Base-by-base conservation (phyloP, 257 asterid genomes). In the Hygrophila difformis region DNA sequence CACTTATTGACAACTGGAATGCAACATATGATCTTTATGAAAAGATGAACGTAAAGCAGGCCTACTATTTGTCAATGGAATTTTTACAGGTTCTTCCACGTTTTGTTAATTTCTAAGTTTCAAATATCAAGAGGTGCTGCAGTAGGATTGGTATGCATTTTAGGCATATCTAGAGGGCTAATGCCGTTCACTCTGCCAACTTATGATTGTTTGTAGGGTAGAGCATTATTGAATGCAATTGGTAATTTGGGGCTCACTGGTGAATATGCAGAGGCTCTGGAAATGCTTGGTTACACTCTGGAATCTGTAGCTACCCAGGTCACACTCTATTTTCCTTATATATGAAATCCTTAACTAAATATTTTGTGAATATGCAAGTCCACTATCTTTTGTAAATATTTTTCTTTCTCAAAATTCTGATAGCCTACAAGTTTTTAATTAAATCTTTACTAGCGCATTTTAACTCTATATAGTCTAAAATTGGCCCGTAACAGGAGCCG, bases 41-140 rank as follows among this genome's bases (percentile, higher is more conserved):
- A 28, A 71, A 66, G 55, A 34, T 66, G 52, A 71, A 78, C 18
- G 70, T 51, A 23, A 78, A 78, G 59, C 83, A 74, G 47, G 78
- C 83, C 0, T 78, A 78, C 52, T 78, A 78, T 66, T 48, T 74
- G 12, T 78, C 88, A 39, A 78, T 78, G 83, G 88, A 78, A 39
- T 78, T 49, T 70, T 77, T 78, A 53, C 88, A 78, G 83, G 88
- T 78, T 33, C 7, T 33, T 10, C 12, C 12, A 33, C 8, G 1
- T 33, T 33, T 12, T 33, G 12, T 33, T 33, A 33, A 9, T 33
- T 33, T 33, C 10, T 33, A 5, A 5, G 12, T 9, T 33, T 0
- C 12, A 9, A 9, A 33, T 4, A 5, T 12, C 12, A 5, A 33
- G 2, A 33, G 3, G 37, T 10, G 12, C 37, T 5, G 12, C 12